A percentile compares a stretch with the other conserved stretches of the same genome.
Evolutionary conservation across 805 yeast genomes (phyloP).

Genomic region (Saturnispora zaruensis): DNA sequence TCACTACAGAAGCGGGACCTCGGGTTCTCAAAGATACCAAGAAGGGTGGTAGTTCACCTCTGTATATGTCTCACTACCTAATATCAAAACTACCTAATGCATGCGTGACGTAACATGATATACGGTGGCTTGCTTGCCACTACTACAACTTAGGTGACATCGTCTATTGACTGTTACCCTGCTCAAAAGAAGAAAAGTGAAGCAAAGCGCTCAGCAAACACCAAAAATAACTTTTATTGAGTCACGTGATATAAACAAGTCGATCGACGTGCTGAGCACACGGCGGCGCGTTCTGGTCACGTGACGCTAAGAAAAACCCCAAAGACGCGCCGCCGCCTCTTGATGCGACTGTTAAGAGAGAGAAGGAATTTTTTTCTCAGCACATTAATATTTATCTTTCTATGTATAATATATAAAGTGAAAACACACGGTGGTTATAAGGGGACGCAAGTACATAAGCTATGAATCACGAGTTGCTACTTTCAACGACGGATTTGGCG

Average conservation of each 20-base stretch:
- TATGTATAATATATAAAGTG: neutral
- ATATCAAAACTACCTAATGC: neutral
- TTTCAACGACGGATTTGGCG: conserved; percentile 4
- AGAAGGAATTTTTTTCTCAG: neutral
- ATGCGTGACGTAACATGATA: neutral
- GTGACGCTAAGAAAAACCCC: no score
- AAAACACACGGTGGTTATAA: neutral
- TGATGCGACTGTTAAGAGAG: neutral
- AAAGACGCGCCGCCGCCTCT: no score
- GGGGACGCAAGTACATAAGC: neutral
- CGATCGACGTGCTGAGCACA: neutral
- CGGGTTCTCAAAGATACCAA: no score
- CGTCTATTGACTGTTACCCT: neutral
- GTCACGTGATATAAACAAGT: no score
- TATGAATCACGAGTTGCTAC: neutral
- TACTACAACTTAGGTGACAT: neutral
- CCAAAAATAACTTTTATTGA: no score
- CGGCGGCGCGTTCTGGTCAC: neutral
- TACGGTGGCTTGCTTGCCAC: neutral
- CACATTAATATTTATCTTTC: neutral
- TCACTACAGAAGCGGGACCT: no score
- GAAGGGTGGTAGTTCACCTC: no score
- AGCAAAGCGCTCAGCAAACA: no score
- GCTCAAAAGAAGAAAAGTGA: neutral
- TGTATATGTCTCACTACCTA: neutral